Conservation (phyloP, 352 stramenopile genomes). For the Pythium biforme region DNA sequence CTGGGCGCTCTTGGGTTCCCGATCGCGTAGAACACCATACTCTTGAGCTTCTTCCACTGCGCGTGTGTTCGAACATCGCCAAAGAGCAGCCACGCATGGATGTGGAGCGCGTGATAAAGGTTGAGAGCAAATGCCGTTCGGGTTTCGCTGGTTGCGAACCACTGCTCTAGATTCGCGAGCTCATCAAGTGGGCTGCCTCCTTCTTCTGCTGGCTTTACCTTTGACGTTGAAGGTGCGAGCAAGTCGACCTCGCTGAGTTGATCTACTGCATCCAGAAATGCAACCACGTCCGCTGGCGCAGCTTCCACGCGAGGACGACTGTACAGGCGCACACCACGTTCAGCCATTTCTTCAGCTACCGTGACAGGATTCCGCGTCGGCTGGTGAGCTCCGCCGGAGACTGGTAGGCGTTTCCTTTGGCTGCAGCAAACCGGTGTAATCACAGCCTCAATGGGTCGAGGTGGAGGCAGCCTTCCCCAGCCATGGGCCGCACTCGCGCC, state of each 20-base stretch:
- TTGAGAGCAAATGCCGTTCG: constrained; percentile 87
- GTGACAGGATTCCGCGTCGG: neutral
- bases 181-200: neutral
- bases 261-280: constrained; percentile 55
- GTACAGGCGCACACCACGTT: constrained; percentile 9
- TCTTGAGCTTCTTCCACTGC: constrained; percentile 78
- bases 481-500: neutral
- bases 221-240: neutral
- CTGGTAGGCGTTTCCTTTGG: constrained; percentile 34
- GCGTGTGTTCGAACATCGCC: constrained; percentile 45
- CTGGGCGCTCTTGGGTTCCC: constrained; percentile 12
- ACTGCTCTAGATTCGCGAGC: neutral
- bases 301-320: constrained; percentile 13
- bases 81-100: constrained; percentile 79
- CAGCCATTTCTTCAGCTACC: constrained; percentile 9
- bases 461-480: constrained; percentile 1
- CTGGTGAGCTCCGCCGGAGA: neutral
- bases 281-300: constrained; percentile 30
- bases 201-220: neutral
- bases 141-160: constrained; percentile 30
- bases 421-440: constrained; percentile 51
- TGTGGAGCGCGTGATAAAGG: constrained; percentile 87
- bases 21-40: constrained; percentile 47
- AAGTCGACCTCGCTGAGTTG: constrained; percentile 34
- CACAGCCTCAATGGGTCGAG: constrained; percentile 11